phyloP scores from a whole-genome alignment of 768 basidiomycete genomes.

The Mycena metata region DNA sequence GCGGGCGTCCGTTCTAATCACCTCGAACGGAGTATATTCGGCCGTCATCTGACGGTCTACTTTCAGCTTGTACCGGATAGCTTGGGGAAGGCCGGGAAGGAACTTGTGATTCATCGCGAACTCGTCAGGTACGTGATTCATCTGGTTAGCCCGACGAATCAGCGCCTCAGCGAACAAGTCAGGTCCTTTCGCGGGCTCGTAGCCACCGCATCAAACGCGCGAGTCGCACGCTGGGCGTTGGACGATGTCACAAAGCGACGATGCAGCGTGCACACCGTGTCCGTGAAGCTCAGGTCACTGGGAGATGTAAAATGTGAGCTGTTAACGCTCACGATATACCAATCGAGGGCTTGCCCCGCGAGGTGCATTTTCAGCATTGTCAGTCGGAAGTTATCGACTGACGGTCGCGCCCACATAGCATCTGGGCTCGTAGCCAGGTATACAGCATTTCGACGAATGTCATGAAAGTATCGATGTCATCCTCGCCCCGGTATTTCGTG shows the following conservation, averaged over 20 bases:
- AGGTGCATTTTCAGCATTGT: background rate
- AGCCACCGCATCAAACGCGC: background rate
- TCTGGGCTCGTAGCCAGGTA: background rate
- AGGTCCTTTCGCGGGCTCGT: background rate
- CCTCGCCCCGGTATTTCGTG: background rate
- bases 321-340: background rate
- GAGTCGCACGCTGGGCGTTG: background rate
- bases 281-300: background rate
- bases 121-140: background rate
- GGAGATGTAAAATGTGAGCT: background rate
- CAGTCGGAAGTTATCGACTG: background rate
- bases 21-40: background rate
- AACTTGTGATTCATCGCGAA: background rate
- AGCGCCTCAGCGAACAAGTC: constrained; percentile 4
- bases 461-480: constrained; percentile 6
- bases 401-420: background rate
- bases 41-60: constrained; percentile 7
- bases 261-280: background rate
- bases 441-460: background rate
- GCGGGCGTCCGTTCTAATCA: background rate
- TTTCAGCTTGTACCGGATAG: background rate
- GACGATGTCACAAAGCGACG: background rate
- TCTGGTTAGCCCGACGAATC: constrained; percentile 2
- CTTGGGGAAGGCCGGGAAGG: background rate
- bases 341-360: background rate